Base-by-base conservation (phyloP, 805 yeast species). In the Candida boidinii region DNA sequence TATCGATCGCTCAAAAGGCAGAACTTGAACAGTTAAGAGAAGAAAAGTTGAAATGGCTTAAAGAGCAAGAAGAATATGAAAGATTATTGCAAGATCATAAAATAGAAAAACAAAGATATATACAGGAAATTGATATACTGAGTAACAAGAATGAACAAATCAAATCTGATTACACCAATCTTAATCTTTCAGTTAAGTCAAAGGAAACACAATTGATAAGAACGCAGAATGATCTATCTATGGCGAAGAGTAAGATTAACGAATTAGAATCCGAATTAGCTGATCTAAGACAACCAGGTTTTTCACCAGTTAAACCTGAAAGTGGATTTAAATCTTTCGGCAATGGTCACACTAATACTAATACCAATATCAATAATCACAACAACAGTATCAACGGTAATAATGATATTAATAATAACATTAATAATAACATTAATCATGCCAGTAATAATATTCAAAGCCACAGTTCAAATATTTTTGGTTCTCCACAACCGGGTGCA, bases 151-250 rank as follows among this genome's bases (percentile, higher is more conserved):
- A 62, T 11, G 75, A 70, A 14, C 60, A 51, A 32, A 48, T 69
- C 28, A 63, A 62, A 39, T 72, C 67, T 29, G 77, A 73, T 31
- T 65, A 67, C 30, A 72, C 78, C 3, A 64, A 62, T 26, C 64
- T 68, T 30, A 58, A 60, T 28, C 59, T 79, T 44, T 60, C 67
- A 34, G 49, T 73, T 17, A 79, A 79, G 50, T 76, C 83, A 21
- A 76, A 74, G 41, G 92, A 83, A 30, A 73, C 84, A 0, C 86
- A 79, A 48, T 53, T 83, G 7, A 61, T 68, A 27, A 58, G 92
- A 28, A 56, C 75, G 17, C 69, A 62, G 26, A 68, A 75, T 29
- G 92, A 84, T 45, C 52, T 77, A 30, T 86, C 79, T 28, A 67
- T 63, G 28, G 63, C 78, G 4, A 70, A 68, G 33, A 51, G 66